A percentile compares a stretch with the other conserved stretches of the same genome.
These are phyloP conservation scores for Auricularia cornea DNA, from an alignment of 768 basidiomycete species.

Conservation along the genomic window DNA sequence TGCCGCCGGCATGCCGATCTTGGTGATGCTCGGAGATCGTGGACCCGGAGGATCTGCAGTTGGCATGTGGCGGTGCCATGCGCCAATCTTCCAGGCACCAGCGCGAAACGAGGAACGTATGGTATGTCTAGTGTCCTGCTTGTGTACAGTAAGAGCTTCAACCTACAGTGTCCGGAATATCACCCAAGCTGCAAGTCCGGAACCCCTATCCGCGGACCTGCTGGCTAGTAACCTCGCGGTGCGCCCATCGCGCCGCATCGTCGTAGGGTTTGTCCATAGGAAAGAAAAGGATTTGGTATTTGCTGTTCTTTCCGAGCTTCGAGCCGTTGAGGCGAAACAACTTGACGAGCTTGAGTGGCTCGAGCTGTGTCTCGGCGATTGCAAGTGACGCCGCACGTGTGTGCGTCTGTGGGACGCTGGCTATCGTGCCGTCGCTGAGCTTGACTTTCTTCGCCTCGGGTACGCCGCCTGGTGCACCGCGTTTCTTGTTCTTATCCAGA, in stretches of 20 bases:
- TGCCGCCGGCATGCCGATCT: no score
- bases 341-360: conserved; percentile 31
- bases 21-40: no score
- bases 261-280: conserved; percentile 59
- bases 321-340: conserved; percentile 41
- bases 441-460: conserved; percentile 3
- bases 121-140: no score
- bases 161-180: not conserved
- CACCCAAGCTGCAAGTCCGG: not conserved
- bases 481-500: conserved; percentile 5
- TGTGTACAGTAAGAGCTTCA: no score
- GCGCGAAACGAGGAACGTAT: no score
- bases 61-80: no score
- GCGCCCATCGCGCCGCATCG: conserved; percentile 37
- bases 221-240: conserved; percentile 48
- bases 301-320: conserved; percentile 34
- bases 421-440: not conserved
- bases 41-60: no score
- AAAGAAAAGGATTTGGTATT: conserved; percentile 81
- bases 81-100: no score
- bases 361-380: conserved; percentile 11
- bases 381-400: not conserved
- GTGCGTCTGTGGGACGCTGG: not conserved
- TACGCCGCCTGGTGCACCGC: conserved; percentile 1
- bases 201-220: not conserved